Percentiles rank a stretch among this genome's conserved stretches.
Evolutionary conservation across 805 yeast genomes (phyloP).

Genomic region (Nakazawaea molendinolei): DNA sequence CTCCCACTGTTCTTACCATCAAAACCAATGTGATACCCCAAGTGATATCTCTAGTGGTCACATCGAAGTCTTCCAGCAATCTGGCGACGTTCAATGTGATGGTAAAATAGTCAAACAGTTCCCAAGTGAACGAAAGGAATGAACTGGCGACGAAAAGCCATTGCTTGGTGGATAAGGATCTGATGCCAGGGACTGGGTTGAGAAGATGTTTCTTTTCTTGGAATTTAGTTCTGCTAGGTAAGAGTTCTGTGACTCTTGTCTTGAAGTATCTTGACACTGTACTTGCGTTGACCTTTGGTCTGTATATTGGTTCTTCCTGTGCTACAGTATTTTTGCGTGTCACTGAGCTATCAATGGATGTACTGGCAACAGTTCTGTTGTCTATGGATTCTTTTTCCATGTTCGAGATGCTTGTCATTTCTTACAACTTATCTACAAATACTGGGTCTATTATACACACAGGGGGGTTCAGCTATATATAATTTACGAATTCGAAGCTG

Average conservation of each 20-base stretch:
- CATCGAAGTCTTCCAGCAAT: conserved; percentile 42
- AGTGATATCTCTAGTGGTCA: conserved; percentile 42
- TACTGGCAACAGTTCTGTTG: not conserved
- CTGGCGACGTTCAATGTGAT: conserved; percentile 48
- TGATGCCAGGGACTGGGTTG: conserved; percentile 39
- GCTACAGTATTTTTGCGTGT: not conserved
- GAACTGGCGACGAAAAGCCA: conserved; percentile 61
- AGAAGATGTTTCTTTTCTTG: conserved; percentile 14
- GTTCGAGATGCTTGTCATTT: no score
- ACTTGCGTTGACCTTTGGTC: conserved; percentile 24
- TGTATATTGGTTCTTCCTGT: conserved; percentile 5
- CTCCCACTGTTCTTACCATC: conserved; percentile 69
- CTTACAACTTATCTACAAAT: no score
- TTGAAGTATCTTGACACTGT: conserved; percentile 29
- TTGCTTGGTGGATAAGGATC: conserved; percentile 28
- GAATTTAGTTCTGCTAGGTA: conserved; percentile 32
- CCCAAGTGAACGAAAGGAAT: conserved; percentile 63
- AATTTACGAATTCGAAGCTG: no score
- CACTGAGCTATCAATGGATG: not conserved
- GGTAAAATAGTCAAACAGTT: conserved; percentile 65
- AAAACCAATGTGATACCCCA: conserved; percentile 72
- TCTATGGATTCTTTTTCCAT: conserved; percentile 1
- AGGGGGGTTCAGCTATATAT: no score
- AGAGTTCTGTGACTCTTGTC: conserved; percentile 43
- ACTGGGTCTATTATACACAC: no score